Percentiles rank a stretch among this genome's conserved stretches.
These are phyloP conservation scores for Phialocephala sp. DNA, from an alignment of 2,329 filamentous ascomycete species.

Conservation along the genomic window DNA sequence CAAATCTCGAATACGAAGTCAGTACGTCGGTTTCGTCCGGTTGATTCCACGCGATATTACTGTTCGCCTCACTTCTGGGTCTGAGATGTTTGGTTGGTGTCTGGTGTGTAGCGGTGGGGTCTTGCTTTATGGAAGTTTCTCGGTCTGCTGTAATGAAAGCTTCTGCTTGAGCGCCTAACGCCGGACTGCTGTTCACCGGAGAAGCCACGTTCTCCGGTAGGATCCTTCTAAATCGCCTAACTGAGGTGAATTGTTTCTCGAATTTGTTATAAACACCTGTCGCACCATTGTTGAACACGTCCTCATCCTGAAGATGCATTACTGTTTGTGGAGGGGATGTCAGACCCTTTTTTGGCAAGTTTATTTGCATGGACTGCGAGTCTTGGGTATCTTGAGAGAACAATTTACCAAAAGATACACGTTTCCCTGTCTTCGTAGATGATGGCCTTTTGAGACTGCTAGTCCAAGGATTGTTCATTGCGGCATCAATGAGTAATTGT, in stretches of 20 bases:
- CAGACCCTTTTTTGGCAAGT: not conserved
- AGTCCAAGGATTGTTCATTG: constrained; percentile 40
- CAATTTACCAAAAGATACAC: constrained; percentile 40
- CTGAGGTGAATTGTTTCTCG: constrained; percentile 28
- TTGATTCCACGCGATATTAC: constrained; percentile 24
- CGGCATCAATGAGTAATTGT: constrained; percentile 35
- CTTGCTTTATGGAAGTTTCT: constrained; percentile 28
- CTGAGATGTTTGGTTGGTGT: constrained; percentile 49
- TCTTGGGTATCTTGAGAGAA: constrained; percentile 19
- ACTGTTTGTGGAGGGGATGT: constrained; percentile 31
- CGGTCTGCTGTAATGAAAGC: constrained; percentile 55
- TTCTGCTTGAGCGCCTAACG: constrained; percentile 55
- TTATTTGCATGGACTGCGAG: constrained; percentile 1
- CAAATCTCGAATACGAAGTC: not conserved
- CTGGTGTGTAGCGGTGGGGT: not conserved
- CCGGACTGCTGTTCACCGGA: constrained; percentile 44
- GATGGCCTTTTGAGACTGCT: constrained; percentile 24
- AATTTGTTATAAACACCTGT: constrained; percentile 25
- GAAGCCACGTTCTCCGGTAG: constrained; percentile 22
- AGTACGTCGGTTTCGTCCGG: not conserved
- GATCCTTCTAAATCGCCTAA: constrained; percentile 26
- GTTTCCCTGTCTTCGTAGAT: constrained; percentile 31
- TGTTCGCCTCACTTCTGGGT: constrained; percentile 48
- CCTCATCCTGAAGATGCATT: constrained; percentile 22
- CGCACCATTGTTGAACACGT: constrained; percentile 28